Percentiles rank a stretch among this genome's conserved stretches.
Conservation (phyloP, 306 rosid species). For the Cucumis hystrix region DNA sequence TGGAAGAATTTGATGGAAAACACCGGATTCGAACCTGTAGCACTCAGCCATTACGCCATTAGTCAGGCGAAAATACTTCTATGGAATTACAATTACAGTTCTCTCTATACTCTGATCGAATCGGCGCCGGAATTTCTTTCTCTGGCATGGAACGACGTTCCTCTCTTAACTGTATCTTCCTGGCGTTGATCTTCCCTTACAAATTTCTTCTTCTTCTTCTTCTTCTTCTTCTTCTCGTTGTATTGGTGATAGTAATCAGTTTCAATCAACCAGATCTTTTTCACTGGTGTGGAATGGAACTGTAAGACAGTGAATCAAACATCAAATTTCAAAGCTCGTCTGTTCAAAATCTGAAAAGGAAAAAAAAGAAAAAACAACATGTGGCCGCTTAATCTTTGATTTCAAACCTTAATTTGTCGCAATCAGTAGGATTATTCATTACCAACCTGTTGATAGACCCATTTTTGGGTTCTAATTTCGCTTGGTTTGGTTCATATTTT, state of each 20-base stretch:
- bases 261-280: constrained; percentile 1
- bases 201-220: background rate
- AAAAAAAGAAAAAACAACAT: background rate
- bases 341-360: background rate
- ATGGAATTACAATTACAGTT: constrained; percentile 61
- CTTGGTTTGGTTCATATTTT: background rate
- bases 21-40: constrained; percentile 55
- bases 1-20: constrained; percentile 72
- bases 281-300: background rate
- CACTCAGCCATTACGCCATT: constrained; percentile 68
- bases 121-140: constrained; percentile 74
- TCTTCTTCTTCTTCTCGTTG: background rate
- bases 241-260: background rate
- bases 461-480: background rate
- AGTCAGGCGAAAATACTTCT: constrained; percentile 87
- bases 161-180: constrained; percentile 71
- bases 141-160: constrained; percentile 82
- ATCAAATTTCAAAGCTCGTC: background rate
- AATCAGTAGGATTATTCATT: background rate
- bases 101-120: constrained; percentile 48
- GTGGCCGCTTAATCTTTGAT: background rate
- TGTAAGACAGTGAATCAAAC: background rate
- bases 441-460: background rate
- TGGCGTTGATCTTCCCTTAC: constrained; percentile 46
- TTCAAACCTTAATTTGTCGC: background rate